Evolutionary conservation across 495 filamentous ascomycete species (phyloP), one percentile per base, ranked within the genome.

Genomic region (Penicillium paradoxum): DNA sequence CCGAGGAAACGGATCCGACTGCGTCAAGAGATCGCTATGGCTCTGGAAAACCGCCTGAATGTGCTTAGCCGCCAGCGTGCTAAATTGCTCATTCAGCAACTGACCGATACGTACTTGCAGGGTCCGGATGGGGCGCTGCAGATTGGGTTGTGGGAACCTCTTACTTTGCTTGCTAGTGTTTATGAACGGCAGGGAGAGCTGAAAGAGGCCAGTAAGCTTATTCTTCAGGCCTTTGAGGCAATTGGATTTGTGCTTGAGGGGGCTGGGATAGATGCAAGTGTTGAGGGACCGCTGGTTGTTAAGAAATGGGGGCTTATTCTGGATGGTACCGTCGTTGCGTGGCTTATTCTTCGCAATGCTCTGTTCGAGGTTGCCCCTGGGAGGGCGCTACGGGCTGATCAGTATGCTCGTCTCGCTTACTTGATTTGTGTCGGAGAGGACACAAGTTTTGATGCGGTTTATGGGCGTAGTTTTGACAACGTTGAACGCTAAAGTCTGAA

Each of bases 341-440:
- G 74, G 69, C 54, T 70, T 46, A 22, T 54, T 30, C 64, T 78
- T 45, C 52, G 49, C 9, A 14, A n/a, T 0, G 51, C 56, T 17
- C 74, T 74, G 57, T 9, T 32, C 0, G 9, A 39, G 7, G 21
- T 72, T 7, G 66, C 63, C 15, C 70, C 69, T 6, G 51, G 58
- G 8, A 54, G 72, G 2, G 57, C 51, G 10, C 29, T 15, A 5
- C 45, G 62, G 32, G 72, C 65, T 6, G 58, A 64, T 17, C 49
- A 51, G 9, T 76, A 69, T 61, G 71, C 69, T 0, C 63, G 51
- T 0, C 45, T 68, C 3, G 45, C 63, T 15, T 78, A 79, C 56
- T 57, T 55, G 51, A 71, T 77, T 2, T 66, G 58, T 45, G 49
- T 67, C 29, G 73, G 76, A 0, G 76, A 77, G 57, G 67, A 70